phyloP scores from a whole-genome alignment of 345 rosid genomes.

The Murraya paniculata region DNA sequence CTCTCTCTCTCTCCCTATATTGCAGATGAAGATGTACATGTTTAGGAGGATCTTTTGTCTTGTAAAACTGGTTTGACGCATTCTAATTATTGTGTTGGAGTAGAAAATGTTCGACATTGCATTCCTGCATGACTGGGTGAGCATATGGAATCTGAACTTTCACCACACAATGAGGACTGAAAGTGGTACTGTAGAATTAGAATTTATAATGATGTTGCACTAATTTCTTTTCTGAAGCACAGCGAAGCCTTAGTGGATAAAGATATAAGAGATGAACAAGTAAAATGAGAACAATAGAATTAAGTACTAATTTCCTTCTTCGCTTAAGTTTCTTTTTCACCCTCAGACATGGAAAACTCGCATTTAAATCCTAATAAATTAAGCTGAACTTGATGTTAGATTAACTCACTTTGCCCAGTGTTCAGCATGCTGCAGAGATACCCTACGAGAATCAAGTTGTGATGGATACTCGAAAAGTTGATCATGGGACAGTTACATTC shows the following conservation, averaged over 20 bases:
- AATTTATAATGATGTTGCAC: neutral
- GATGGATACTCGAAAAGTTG: constrained; percentile 42
- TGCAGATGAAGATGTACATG: neutral
- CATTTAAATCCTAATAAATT: neutral
- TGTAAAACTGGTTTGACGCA: neutral
- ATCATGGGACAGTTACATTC: constrained; percentile 61
- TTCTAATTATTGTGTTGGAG: neutral
- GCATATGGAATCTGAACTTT: neutral
- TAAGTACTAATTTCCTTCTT: neutral
- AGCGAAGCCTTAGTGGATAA: neutral
- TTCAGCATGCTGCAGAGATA: constrained; percentile 56
- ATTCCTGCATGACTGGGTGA: neutral
- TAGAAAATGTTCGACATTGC: neutral
- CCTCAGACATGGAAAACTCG: neutral
- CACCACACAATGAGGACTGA: neutral
- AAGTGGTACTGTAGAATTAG: neutral
- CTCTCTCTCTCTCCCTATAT: neutral
- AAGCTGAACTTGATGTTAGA: neutral
- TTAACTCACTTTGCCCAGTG: constrained; percentile 12
- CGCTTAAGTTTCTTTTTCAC: neutral
- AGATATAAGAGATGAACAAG: neutral
- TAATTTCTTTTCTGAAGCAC: neutral
- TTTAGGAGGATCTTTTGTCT: neutral
- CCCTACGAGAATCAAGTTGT: constrained; percentile 48
- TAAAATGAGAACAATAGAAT: neutral